Conservation (phyloP, 2,329 filamentous ascomycete species). For the Catunica adiposa region DNA sequence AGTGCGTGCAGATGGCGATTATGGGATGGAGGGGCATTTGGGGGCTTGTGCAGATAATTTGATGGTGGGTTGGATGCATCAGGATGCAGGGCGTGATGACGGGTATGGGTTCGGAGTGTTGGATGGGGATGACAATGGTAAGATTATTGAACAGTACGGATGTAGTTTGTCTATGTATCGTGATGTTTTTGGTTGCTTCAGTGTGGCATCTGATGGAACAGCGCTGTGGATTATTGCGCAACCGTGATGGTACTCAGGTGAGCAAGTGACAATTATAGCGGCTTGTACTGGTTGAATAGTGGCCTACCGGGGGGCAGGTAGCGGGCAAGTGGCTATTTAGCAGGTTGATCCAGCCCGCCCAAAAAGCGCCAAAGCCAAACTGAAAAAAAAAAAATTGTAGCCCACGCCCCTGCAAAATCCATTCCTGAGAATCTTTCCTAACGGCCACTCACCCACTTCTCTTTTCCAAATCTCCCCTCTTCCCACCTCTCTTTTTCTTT, state of each 20-base stretch:
- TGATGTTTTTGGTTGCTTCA: background rate
- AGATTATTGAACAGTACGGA: no score
- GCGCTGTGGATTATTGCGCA: background rate
- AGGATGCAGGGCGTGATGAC: no score
- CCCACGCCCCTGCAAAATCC: conserved; percentile 13
- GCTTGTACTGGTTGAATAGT: no score
- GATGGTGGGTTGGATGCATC: background rate
- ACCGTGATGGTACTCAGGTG: no score
- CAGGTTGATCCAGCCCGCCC: no score
- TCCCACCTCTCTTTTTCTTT: conserved; percentile 13
- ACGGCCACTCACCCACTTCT: conserved; percentile 11
- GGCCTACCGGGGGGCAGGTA: no score
- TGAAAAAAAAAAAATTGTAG: conserved; percentile 10
- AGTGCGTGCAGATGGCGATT: conserved; percentile 3
- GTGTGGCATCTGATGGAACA: background rate
- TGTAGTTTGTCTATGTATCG: no score
- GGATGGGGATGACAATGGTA: background rate
- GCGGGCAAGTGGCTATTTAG: no score
- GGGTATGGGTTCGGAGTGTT: no score
- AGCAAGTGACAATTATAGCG: no score
- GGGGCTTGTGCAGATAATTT: background rate
- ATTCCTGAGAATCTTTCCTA: conserved; percentile 11
- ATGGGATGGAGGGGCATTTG: background rate
- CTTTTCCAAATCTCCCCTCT: conserved; percentile 14
- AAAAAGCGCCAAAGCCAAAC: background rate